Base-by-base conservation (phyloP, 345 rosid genomes). In the Populus simonii region DNA sequence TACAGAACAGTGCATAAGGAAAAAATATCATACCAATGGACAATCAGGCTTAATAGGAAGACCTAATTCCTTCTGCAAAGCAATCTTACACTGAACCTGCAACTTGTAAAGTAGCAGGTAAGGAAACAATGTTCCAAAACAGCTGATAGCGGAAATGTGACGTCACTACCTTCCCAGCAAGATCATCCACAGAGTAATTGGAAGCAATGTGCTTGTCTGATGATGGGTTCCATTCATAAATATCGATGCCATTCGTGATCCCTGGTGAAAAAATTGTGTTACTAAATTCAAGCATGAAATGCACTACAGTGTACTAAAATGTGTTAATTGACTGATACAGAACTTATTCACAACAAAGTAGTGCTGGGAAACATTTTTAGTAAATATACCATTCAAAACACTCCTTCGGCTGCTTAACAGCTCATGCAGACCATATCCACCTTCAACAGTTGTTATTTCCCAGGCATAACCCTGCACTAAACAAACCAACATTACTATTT, bases 391-490 rank as follows among this genome's bases (percentile, higher is more conserved):
- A 75, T 89, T 90, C 23, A 93, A 85, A 78, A 95, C 91, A 86
- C 82, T 89, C 83, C 88, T 87, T 51, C 99, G 90, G 84, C 90
- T 88, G 74, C 83, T 83, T 78, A 93, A 84, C 72, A 93, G 76
- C 70, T 93, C 98, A 39, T 95, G 84, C 66, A 95, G 87, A 67
- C 99, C 99, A 82, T 95, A 87, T 82, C 99, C 98, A 41, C 98
- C 98, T 86, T 95, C 99, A 79, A 79, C 85, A 18, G 99, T 95
- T 47, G 99, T 95, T 77, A 95, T 92, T 84, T 95, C 99, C 99
- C 98, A 91, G 18, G 99, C 86, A 88, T 93, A 95, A 17, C 98
- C 99, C 99, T 95, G 85, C 78, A 81, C 76, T 63, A 41, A 75
- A 41, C 70, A 51, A 62, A 47, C 62, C 18, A 70, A 43, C n/a